phyloP scores from a whole-genome alignment of 495 filamentous ascomycete genomes.

The Penicillium samsonianum region DNA sequence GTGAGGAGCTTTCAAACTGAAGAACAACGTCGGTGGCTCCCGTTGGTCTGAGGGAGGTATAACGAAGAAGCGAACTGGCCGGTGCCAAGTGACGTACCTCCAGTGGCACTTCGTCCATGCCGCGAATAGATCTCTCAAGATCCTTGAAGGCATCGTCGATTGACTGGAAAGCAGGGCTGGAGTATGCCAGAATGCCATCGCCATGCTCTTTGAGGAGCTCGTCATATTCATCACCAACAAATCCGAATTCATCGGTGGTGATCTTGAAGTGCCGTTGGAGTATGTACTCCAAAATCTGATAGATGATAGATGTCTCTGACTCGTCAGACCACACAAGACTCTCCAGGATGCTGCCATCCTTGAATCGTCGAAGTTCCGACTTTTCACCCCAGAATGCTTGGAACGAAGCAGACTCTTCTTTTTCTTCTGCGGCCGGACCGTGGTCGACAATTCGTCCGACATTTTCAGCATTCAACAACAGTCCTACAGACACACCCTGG shows the following conservation, averaged over 20 bases:
- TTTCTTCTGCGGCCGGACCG: slow-evolving; percentile 80
- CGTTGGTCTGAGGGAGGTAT: slow-evolving; percentile 57
- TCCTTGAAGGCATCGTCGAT: slow-evolving; percentile 63
- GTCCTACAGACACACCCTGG: slow-evolving; percentile 56
- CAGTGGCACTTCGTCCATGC: slow-evolving; percentile 77
- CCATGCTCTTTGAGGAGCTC: slow-evolving; percentile 52
- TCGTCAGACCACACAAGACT: slow-evolving; percentile 78
- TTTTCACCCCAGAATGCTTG: slow-evolving; percentile 56
- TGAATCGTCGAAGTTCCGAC: slow-evolving; percentile 56
- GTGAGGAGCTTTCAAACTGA: slow-evolving; percentile 88
- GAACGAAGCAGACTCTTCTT: slow-evolving; percentile 48
- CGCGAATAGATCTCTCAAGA: slow-evolving; percentile 71
- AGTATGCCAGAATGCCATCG: slow-evolving; percentile 37
- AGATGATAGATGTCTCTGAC: slow-evolving; percentile 62
- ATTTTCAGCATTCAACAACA: slow-evolving; percentile 71
- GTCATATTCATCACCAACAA: slow-evolving; percentile 63
- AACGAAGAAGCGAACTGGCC: slow-evolving; percentile 70
- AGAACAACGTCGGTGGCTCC: slow-evolving; percentile 67
- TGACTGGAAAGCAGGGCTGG: slow-evolving; percentile 53
- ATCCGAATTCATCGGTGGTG: slow-evolving; percentile 52
- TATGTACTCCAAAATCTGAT: slow-evolving; percentile 79
- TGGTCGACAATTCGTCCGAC: slow-evolving; percentile 75
- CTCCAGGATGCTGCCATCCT: slow-evolving; percentile 57
- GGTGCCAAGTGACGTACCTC: slow-evolving; percentile 75
- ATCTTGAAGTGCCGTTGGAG: slow-evolving; percentile 63